These are phyloP conservation scores for Diaporthe destruens DNA, from an alignment of 2,329 filamentous ascomycete species.

Conservation along the genomic window DNA sequence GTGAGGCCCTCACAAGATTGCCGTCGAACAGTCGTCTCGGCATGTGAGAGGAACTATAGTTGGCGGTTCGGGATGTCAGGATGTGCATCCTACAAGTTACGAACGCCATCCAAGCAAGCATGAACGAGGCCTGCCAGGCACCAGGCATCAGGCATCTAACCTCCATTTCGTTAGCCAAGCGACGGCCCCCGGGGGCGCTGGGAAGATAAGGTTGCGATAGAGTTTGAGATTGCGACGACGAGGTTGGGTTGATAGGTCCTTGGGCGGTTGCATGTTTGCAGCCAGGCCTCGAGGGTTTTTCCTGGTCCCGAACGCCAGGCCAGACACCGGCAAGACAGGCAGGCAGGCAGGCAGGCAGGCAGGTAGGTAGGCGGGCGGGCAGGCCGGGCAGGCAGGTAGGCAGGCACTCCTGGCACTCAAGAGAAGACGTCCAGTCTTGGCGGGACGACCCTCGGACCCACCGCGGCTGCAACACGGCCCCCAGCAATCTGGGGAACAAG, in stretches of 20 bases:
- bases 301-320: conserved; percentile 3
- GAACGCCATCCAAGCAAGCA: conserved; percentile 10
- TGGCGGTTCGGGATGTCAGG: neutral
- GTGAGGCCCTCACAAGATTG: neutral
- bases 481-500: conserved; percentile 28
- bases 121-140: neutral
- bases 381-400: too few relatives aligned
- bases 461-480: conserved; percentile 24
- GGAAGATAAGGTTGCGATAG: conserved; percentile 32
- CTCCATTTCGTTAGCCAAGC: neutral
- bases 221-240: conserved; percentile 25
- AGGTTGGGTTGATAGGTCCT: conserved; percentile 29
- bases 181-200: conserved; percentile 1
- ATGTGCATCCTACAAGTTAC: neutral
- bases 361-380: too few relatives aligned
- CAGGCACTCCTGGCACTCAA: neutral
- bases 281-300: neutral
- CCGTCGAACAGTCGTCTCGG: conserved; percentile 14
- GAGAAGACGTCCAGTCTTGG: conserved; percentile 12
- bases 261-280: conserved; percentile 20
- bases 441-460: conserved; percentile 12
- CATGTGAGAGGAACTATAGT: neutral
- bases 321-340: neutral
- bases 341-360: neutral
- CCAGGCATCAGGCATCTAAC: neutral